A percentile compares a stretch with the other conserved stretches of the same genome.
phyloP scores from a whole-genome alignment of 257 asterid species.

The Solanum phureja region DNA sequence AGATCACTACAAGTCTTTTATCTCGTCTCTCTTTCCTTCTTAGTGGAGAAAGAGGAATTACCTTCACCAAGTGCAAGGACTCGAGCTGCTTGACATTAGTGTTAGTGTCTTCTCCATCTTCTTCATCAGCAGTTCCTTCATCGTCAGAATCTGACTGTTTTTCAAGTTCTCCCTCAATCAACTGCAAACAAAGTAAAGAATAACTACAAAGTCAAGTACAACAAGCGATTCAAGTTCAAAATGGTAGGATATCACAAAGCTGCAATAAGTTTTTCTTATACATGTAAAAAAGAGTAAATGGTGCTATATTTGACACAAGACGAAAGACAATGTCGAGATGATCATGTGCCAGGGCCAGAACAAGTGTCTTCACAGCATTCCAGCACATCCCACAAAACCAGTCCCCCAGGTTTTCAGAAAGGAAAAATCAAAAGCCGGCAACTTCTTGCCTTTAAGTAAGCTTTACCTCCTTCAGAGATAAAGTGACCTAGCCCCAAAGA shows the following conservation, averaged over 20 bases:
- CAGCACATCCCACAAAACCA: not conserved
- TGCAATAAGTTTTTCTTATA: not conserved
- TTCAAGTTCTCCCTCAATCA: slow-evolving; percentile 38
- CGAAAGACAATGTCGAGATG: not conserved
- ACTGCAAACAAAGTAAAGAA: slow-evolving; percentile 29
- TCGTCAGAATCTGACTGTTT: slow-evolving; percentile 38
- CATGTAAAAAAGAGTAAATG: not conserved
- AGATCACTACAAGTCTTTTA: not conserved
- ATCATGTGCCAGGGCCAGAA: not conserved
- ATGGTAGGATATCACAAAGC: not conserved
- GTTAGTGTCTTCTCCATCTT: slow-evolving; percentile 22
- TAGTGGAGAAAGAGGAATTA: slow-evolving; percentile 3
- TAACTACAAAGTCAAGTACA: not conserved
- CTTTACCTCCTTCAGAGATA: not conserved
- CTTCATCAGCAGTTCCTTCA: slow-evolving; percentile 48
- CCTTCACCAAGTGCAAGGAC: slow-evolving; percentile 50
- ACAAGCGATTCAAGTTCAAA: not conserved
- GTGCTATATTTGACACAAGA: not conserved
- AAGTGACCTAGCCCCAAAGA: not conserved
- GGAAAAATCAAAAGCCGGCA: not conserved
- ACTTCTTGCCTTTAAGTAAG: not conserved
- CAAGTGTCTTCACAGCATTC: not conserved
- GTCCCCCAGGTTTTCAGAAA: not conserved
- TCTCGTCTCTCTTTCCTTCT: not conserved
- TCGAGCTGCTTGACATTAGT: slow-evolving; percentile 20